These are phyloP conservation scores for Acanthamoeba sp. DNA, from an alignment of 208 protist species.

Conservation along the genomic window DNA sequence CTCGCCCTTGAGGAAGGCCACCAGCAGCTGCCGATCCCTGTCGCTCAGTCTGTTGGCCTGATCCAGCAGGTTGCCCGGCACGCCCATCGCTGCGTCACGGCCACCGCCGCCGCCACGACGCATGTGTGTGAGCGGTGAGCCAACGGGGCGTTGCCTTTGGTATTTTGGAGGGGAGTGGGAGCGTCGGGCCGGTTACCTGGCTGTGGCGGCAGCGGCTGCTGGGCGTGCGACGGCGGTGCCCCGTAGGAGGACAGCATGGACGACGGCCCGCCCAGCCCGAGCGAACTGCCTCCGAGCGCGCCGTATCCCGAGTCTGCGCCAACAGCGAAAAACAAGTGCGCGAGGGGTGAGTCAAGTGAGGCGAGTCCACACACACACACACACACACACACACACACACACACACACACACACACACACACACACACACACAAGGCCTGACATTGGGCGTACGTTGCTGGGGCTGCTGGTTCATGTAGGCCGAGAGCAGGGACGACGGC, in stretches of 20 bases:
- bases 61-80: conserved; percentile 37
- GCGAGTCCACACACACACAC: no score
- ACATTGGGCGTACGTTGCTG: not conserved
- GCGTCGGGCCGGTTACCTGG: not conserved
- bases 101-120: no score
- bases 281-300: not conserved
- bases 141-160: not conserved
- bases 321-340: no score
- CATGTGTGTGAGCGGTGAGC: no score
- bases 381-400: no score
- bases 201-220: not conserved
- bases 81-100: no score
- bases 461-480: not conserved
- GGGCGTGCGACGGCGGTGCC: not conserved
- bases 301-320: not conserved
- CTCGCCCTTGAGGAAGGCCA: conserved; percentile 40
- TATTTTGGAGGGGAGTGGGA: not conserved
- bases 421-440: no score
- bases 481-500: conserved; percentile 12
- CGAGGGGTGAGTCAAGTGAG: no score
- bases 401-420: no score
- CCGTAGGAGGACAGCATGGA: conserved; percentile 2
- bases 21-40: not conserved
- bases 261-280: not conserved
- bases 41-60: conserved; percentile 59